Evolutionary conservation across 2,329 filamentous ascomycete species (phyloP).

Genomic region (Colletotrichum lentis): DNA sequence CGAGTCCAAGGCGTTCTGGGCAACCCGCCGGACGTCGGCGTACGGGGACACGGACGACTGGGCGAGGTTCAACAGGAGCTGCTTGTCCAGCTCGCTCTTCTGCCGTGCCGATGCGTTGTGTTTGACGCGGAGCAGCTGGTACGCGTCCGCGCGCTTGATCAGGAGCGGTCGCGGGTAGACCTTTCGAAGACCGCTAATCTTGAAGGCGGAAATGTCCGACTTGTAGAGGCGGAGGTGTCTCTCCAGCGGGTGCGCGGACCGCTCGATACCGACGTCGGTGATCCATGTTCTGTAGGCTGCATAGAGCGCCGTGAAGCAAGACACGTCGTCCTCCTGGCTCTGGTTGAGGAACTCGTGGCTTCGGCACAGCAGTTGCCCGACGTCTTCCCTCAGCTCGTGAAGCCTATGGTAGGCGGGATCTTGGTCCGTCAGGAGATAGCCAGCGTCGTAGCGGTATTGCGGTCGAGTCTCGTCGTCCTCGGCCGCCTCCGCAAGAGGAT

Average conservation of each 20-base stretch:
- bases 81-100: constrained; percentile 89
- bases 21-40: constrained; percentile 93
- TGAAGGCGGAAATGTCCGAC: constrained; percentile 90
- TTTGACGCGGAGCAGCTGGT: constrained; percentile 91
- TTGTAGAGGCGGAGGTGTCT: constrained; percentile 84
- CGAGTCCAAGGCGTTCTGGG: constrained; percentile 90
- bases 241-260: constrained; percentile 92
- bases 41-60: constrained; percentile 91
- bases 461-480: constrained; percentile 86
- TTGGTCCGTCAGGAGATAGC: constrained; percentile 75
- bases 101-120: constrained; percentile 90
- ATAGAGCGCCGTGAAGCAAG: constrained; percentile 92
- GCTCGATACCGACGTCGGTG: constrained; percentile 94
- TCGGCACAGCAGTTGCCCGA: constrained; percentile 81
- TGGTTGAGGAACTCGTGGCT: constrained; percentile 84
- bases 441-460: constrained; percentile 87
- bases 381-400: constrained; percentile 80
- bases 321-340: constrained; percentile 93
- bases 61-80: constrained; percentile 83
- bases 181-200: constrained; percentile 91
- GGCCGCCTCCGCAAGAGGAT: constrained; percentile 68
- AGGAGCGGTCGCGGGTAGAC: constrained; percentile 92
- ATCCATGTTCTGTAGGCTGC: constrained; percentile 96
- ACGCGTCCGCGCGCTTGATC: constrained; percentile 90
- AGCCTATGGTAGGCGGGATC: constrained; percentile 74